Evolutionary conservation across 768 basidiomycete species (phyloP).

Genomic region (Tricholoma furcatifolium): DNA sequence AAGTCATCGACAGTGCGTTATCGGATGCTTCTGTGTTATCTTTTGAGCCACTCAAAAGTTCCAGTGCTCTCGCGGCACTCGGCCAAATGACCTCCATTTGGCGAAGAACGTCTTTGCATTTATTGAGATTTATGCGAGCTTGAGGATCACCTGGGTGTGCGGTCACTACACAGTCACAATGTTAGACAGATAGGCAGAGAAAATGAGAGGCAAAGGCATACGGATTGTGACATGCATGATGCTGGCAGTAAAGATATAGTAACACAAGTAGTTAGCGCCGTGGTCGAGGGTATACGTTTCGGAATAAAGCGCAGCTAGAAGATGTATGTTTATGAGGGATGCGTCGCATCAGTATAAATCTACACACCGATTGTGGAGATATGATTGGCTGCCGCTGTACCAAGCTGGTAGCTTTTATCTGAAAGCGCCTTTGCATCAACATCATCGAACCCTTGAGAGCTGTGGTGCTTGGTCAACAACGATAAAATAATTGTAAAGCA

Average conservation of each 20-base stretch:
- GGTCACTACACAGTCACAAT: constrained; percentile 42
- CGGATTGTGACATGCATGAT: constrained; percentile 77
- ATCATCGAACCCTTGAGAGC: constrained; percentile 45
- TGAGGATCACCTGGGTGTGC: constrained; percentile 69
- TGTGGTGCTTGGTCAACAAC: constrained; percentile 17
- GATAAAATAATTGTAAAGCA: neutral
- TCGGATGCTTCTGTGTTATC: constrained; percentile 28
- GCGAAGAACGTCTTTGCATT: constrained; percentile 65
- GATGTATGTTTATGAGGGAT: neutral
- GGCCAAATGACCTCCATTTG: constrained; percentile 76
- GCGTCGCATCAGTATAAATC: neutral
- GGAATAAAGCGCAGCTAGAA: constrained; percentile 54
- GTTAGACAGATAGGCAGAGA: constrained; percentile 3
- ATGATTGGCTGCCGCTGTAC: constrained; percentile 75
- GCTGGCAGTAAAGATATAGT: constrained; percentile 77
- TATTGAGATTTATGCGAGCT: constrained; percentile 58
- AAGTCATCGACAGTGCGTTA: constrained; percentile 19
- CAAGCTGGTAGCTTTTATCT: constrained; percentile 69
- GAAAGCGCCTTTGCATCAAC: constrained; percentile 51
- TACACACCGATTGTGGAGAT: constrained; percentile 65
- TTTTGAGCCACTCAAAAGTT: constrained; percentile 68
- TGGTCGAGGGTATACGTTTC: constrained; percentile 61
- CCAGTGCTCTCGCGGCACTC: constrained; percentile 69
- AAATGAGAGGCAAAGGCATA: constrained; percentile 36
- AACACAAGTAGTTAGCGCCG: constrained; percentile 69